phyloP scores from a whole-genome alignment of 2,329 filamentous ascomycete species.

The Metarhizium brunneum region DNA sequence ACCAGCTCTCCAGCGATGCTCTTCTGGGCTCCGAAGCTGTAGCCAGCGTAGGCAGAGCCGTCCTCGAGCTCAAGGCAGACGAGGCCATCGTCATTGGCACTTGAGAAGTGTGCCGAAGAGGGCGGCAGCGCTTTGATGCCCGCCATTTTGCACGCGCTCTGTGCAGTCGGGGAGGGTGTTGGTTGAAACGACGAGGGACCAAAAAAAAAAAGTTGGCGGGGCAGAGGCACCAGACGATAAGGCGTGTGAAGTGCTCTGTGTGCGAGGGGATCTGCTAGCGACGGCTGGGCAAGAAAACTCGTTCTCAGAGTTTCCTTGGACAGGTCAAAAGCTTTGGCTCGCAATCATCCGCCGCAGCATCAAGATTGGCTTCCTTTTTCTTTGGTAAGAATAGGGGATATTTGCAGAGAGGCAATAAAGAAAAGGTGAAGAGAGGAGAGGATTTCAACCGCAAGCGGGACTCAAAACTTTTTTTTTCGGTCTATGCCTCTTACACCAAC shows the following conservation, averaged over 20 bases:
- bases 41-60: conserved; percentile 83
- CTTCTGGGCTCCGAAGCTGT: conserved; percentile 93
- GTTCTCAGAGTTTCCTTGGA: conserved; percentile 27
- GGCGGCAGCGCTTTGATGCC: conserved; percentile 35
- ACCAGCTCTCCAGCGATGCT: conserved; percentile 94
- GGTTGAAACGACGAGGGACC: background rate
- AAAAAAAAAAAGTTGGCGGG: conserved; percentile 13
- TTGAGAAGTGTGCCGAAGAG: conserved; percentile 50
- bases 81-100: conserved; percentile 46
- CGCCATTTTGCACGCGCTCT: conserved; percentile 17
- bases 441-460: conserved; percentile 2
- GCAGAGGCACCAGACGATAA: conserved; percentile 11
- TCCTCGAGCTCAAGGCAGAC: conserved; percentile 90
- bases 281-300: conserved; percentile 26
- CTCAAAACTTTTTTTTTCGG: conserved; percentile 1
- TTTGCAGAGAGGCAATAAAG: conserved; percentile 6
- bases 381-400: conserved; percentile 3
- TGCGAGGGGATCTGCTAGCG: conserved; percentile 21
- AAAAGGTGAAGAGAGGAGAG: conserved; percentile 11
- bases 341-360: conserved; percentile 26
- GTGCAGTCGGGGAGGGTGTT: background rate
- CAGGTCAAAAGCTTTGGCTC: conserved; percentile 28
- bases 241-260: conserved; percentile 8
- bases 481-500: background rate
- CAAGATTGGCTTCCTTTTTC: conserved; percentile 4